phyloP scores from a whole-genome alignment of 2,329 filamentous ascomycete species.

The Ophiostoma quercus region DNA sequence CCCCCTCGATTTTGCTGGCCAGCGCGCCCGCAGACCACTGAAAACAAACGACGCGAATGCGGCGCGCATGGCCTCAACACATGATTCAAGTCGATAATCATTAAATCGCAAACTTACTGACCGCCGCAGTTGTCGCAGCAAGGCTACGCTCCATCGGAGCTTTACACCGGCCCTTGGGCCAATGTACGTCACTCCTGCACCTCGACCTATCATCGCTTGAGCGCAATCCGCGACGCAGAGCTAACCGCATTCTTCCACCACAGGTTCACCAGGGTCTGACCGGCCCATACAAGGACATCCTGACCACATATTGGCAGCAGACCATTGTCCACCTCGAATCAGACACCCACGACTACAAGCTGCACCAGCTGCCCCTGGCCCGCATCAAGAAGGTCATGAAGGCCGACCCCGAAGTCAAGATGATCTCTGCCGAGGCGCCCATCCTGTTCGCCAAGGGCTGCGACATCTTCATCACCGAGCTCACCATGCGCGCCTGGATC shows the following conservation, averaged over 20 bases:
- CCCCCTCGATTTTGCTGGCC: too few species aligned
- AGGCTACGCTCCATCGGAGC: slow-evolving; percentile 84
- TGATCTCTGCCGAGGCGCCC: slow-evolving; percentile 97
- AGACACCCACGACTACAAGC: slow-evolving; percentile 96
- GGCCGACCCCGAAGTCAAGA: slow-evolving; percentile 97
- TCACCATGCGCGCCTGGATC: slow-evolving; percentile 99
- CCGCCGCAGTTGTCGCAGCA: slow-evolving; percentile 68
- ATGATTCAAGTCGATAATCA: slow-evolving; percentile 18
- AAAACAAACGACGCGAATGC: not conserved
- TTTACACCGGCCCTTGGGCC: slow-evolving; percentile 91
- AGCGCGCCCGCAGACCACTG: not conserved
- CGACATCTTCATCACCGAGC: slow-evolving; percentile 97
- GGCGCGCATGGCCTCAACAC: not conserved
- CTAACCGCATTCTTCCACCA: slow-evolving; percentile 3
- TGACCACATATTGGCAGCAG: slow-evolving; percentile 99
- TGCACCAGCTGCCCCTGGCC: slow-evolving; percentile 93
- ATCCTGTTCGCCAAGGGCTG: slow-evolving; percentile 98
- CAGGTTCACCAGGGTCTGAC: slow-evolving; percentile 92
- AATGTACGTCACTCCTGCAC: slow-evolving; percentile 59
- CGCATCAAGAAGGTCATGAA: slow-evolving; percentile 99
- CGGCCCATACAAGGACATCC: slow-evolving; percentile 89
- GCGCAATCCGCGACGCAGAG: not conserved
- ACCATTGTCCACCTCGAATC: slow-evolving; percentile 92
- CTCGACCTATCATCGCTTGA: not conserved
- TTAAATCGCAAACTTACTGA: slow-evolving; percentile 14